Base-by-base conservation (phyloP, 2,329 filamentous ascomycete species). In the Mycosphaerella sp. region DNA sequence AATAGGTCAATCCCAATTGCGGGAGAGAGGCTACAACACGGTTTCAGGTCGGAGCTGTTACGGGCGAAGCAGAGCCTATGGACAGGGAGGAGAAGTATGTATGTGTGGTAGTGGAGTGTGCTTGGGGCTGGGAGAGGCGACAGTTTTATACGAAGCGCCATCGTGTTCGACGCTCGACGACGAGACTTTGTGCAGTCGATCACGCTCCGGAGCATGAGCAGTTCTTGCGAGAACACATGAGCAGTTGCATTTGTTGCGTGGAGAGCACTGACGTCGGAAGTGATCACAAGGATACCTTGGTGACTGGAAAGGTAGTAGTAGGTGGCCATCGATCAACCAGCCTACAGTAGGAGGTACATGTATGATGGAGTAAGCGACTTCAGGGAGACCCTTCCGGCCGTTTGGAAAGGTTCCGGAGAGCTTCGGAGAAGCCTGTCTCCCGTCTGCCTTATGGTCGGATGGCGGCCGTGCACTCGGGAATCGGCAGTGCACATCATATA, bases 201-300 rank as follows among this genome's bases (percentile, higher is more conserved):
- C 21, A 36, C 39, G 39, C 21, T 39, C 32, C 23, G 48, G 39
- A 6, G 29, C 14, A 9, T 17, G 14, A 17, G 14, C 14, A 17
- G 14, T 17, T 44, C 10, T 29, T 36, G 34, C 34, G 5, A 6
- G 21, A 44, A 26, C 17, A 44, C 41, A 44, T 44, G 41, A 44
- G 21, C 41, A 26, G 14, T 17, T 17, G 14, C 14, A 17, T 17
- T 23, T 26, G 41, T 44, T 44, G 41, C 21, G 2, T 26, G 10
- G 41, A 8, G 41, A 32, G 48, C 48, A 51, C 31, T 51, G 48
- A 51, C 48, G 48, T 51, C 48, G 29, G 48, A 31, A 29, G 26
- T 29, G n/a, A 31, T 51, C 48, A 51, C 41, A 45, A 45, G 48
- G 48, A 45, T 51, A 14, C 29, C 48, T 44, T 36, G 8, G 41